Evolutionary conservation across 1,284 basidiomycete species (phyloP).

Genomic region (Trichosporon sp.): DNA sequence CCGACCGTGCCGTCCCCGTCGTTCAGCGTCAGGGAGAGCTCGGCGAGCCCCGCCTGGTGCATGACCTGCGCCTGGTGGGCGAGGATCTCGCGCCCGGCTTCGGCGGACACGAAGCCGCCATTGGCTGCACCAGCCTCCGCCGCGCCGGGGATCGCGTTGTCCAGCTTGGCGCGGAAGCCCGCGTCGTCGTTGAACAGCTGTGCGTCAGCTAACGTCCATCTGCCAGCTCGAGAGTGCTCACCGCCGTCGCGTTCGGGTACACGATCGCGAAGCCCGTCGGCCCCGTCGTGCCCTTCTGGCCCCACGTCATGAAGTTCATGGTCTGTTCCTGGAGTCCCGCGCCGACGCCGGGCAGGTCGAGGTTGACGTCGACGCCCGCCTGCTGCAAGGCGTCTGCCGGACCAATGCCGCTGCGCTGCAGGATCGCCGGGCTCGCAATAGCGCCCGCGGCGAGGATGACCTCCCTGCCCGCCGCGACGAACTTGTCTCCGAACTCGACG

Average conservation of each 20-base stretch:
- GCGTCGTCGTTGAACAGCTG: slow-evolving; percentile 10
- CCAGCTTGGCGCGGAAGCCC: neutral
- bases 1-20: slow-evolving; percentile 29
- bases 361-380: slow-evolving; percentile 53
- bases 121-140: slow-evolving; percentile 12
- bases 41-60: slow-evolving; percentile 32
- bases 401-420: slow-evolving; percentile 68
- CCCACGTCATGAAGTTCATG: slow-evolving; percentile 32
- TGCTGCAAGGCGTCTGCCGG: slow-evolving; percentile 57
- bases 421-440: slow-evolving; percentile 61
- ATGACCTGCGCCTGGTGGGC: slow-evolving; percentile 33
- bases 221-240: slow-evolving; percentile 31
- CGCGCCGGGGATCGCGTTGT: slow-evolving; percentile 27
- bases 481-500: slow-evolving; percentile 55
- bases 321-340: slow-evolving; percentile 68
- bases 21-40: slow-evolving; percentile 41
- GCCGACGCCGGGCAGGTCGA: slow-evolving; percentile 63
- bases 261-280: slow-evolving; percentile 22
- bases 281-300: slow-evolving; percentile 23
- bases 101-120: slow-evolving; percentile 27
- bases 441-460: slow-evolving; percentile 58
- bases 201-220: neutral
- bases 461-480: slow-evolving; percentile 53
- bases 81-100: slow-evolving; percentile 27
- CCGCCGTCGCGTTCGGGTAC: slow-evolving; percentile 29